Percentiles rank a stretch among this genome's conserved stretches.
These are phyloP conservation scores for Marasmius sp. DNA, from an alignment of 1,284 basidiomycete species.

Conservation along the genomic window DNA sequence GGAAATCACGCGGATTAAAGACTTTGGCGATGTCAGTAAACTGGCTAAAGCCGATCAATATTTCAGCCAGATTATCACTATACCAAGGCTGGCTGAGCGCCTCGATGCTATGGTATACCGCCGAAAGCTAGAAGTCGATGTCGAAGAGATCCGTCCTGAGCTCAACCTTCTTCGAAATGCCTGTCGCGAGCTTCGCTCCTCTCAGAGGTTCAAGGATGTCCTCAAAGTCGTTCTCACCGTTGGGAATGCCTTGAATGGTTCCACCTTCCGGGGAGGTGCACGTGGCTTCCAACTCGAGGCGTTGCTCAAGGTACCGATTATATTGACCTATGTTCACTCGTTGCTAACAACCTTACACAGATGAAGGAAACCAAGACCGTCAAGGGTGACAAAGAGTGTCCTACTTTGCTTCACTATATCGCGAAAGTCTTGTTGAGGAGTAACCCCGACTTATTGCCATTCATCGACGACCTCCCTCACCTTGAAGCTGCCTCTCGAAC, in stretches of 20 bases:
- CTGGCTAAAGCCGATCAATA: constrained; percentile 86
- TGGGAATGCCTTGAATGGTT: constrained; percentile 82
- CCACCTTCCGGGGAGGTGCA: constrained; percentile 82
- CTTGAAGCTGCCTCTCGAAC: constrained; percentile 84
- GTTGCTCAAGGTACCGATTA: constrained; percentile 65
- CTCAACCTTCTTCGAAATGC: constrained; percentile 76
- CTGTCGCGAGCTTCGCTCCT: constrained; percentile 71
- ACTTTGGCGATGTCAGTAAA: constrained; percentile 67
- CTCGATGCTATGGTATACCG: constrained; percentile 84
- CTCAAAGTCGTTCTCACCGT: constrained; percentile 76
- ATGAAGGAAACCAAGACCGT: constrained; percentile 84
- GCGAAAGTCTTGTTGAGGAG: constrained; percentile 72
- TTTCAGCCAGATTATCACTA: constrained; percentile 77
- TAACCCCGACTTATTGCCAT: constrained; percentile 67
- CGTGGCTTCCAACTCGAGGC: constrained; percentile 83
- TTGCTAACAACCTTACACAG: constrained; percentile 35
- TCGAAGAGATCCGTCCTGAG: constrained; percentile 85
- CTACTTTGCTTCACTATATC: constrained; percentile 86
- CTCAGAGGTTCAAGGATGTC: constrained; percentile 66
- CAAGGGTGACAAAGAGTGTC: constrained; percentile 66
- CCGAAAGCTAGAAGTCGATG: constrained; percentile 75
- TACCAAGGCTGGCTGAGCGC: constrained; percentile 74
- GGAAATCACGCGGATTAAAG: constrained; percentile 69
- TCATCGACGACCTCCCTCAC: constrained; percentile 81
- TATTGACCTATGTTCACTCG: not conserved